Base-by-base conservation (phyloP, 768 basidiomycete genomes). In the Trametes elegans region DNA sequence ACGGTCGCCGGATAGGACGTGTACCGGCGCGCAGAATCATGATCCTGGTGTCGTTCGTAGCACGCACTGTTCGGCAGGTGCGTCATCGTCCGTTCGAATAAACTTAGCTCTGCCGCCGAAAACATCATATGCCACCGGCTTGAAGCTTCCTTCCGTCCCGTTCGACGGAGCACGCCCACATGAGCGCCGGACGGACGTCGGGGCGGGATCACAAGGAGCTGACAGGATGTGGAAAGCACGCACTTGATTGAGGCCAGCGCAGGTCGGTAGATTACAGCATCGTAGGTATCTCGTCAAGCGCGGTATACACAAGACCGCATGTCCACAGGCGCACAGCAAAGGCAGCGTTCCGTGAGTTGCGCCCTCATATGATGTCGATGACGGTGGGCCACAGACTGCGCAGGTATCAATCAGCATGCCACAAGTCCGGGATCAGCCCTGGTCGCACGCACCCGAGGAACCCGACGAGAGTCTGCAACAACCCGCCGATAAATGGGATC, bases 361-460 rank as follows among this genome's bases (percentile, higher is more conserved):
- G 23, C 16, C 42, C 38, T 63, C 44, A 76, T 18, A 76, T 71
- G 45, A 75, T 70, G 27, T 76, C 74, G 21, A 77, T 66, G 28
- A 76, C 62, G 18, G 74, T 70, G 11, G 75, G 75, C 75, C 76
- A 77, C 54, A 76, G 62, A 38, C 76, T 77, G 31, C n/a, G n/a
- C 16, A 32, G 4, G 21, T 10, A 5, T 16, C 9, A 7, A 14
- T 45, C 31, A 32, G 29, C 10, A 19, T 13, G 9, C 2, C 21
- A 53, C 9, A 39, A 29, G 7, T 2, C 32, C 4, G 26, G 24
- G 16, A 14, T 14, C 7, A 3, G 34, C 0, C 11, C 32, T 6
- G 13, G 16, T 1, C 5, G 8, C 18, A 64, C 70, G 36, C 50
- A 77, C 76, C 70, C 74, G 26, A 78, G 68, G 49, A 77, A 61